Evolutionary conservation across 164 flowering plant genomes (phyloP).

Genomic region (Dillenia turbinata): DNA sequence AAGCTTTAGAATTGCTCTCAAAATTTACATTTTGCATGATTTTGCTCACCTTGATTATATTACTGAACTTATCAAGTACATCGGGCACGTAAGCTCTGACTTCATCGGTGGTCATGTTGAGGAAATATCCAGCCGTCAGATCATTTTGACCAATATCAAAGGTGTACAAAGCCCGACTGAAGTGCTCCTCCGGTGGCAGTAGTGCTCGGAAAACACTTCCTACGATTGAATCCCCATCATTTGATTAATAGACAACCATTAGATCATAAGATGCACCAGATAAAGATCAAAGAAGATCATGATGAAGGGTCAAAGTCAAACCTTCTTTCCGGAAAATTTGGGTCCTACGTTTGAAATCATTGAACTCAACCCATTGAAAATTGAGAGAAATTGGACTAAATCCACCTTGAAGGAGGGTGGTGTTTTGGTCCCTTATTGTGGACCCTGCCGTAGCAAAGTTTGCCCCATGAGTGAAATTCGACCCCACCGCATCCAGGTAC

Average conservation of each 20-base stretch:
- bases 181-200: constrained; percentile 35
- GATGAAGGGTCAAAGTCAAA: neutral
- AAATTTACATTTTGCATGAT: too few species aligned
- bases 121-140: constrained; percentile 34
- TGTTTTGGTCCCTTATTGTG: constrained; percentile 46
- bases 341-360: constrained; percentile 35
- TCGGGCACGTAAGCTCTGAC: constrained; percentile 42
- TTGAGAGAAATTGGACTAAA: constrained; percentile 56
- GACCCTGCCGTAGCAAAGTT: constrained; percentile 53
- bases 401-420: constrained; percentile 40
- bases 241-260: neutral
- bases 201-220: constrained; percentile 31
- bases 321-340: constrained; percentile 24
- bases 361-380: constrained; percentile 40
- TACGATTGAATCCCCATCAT: constrained; percentile 4
- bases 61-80: constrained; percentile 27
- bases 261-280: neutral
- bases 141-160: constrained; percentile 63
- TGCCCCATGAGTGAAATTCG: constrained; percentile 66
- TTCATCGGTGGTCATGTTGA: constrained; percentile 33
- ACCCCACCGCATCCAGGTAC: constrained; percentile 47
- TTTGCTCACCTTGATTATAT: constrained; percentile 30
- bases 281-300: too few species aligned
- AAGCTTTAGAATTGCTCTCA: too few species aligned
- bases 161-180: constrained; percentile 41